Evolutionary conservation across 2,329 filamentous ascomycete genomes (phyloP).

Genomic region (Pyricularia sp.): DNA sequence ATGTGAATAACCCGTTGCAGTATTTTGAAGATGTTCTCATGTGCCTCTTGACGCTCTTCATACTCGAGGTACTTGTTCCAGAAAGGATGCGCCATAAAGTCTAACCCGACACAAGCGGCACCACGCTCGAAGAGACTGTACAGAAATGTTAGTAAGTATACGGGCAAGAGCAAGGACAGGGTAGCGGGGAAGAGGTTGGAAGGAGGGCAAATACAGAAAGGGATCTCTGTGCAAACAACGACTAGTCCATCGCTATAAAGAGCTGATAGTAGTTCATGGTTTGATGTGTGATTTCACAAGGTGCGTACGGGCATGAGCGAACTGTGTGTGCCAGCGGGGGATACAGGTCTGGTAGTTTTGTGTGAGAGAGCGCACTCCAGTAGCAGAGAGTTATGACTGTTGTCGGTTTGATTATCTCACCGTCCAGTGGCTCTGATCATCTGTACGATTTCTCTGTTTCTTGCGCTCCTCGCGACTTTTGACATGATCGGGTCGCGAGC

Average conservation of each 20-base stretch:
- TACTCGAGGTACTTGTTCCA: constrained; percentile 99
- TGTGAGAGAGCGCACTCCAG: constrained; percentile 5
- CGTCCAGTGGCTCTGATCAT: neutral
- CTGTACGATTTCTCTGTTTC: neutral
- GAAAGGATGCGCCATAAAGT: constrained; percentile 91
- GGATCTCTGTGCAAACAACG: constrained; percentile 32
- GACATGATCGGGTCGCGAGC: neutral
- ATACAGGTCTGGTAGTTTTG: constrained; percentile 5
- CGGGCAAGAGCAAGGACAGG: constrained; percentile 10
- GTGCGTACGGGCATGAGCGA: constrained; percentile 19
- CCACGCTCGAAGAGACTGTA: constrained; percentile 85
- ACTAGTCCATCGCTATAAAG: constrained; percentile 38
- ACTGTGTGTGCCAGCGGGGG: constrained; percentile 5
- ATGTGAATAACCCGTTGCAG: constrained; percentile 76
- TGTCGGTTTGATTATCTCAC: constrained; percentile 7
- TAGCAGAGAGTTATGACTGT: constrained; percentile 3
- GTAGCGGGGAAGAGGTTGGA: constrained; percentile 24
- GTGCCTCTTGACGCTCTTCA: constrained; percentile 79
- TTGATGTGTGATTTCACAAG: constrained; percentile 8
- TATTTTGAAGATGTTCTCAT: constrained; percentile 78
- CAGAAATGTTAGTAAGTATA: constrained; percentile 18
- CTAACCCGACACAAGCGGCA: constrained; percentile 73
- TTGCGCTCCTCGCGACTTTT: neutral
- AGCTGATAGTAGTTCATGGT: constrained; percentile 22
- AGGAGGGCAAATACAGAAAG: constrained; percentile 52